Conservation (phyloP, 176 grass and related monocot species). For the Panicum miliaceum region DNA sequence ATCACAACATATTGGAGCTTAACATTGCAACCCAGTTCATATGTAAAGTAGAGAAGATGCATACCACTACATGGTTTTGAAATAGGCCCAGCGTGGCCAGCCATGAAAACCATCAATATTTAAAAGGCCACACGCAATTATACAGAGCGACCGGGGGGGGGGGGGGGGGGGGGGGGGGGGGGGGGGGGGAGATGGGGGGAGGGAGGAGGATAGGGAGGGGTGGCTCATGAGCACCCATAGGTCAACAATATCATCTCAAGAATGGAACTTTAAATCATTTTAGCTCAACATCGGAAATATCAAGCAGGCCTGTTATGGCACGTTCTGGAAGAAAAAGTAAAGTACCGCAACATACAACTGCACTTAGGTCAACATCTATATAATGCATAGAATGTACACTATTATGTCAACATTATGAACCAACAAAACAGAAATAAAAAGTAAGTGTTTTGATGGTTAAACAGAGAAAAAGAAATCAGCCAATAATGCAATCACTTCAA, state of each 20-base stretch:
- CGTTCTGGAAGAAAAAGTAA: not conserved
- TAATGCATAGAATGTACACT: not conserved
- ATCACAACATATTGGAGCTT: not conserved
- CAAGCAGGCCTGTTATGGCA: not conserved
- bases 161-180: accelerated
- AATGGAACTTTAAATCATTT: conserved; percentile 3
- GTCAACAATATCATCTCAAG: not conserved
- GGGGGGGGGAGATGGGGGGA: too few relatives aligned
- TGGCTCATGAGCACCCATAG: not conserved
- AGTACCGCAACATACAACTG: not conserved
- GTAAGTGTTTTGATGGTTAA: not conserved
- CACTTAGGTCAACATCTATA: not conserved
- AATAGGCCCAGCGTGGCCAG: not conserved
- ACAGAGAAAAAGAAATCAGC: not conserved
- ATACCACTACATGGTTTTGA: conserved; percentile 7
- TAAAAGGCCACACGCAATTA: not conserved
- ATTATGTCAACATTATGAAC: not conserved
- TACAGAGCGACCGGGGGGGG: not conserved
- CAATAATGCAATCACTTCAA: not conserved
- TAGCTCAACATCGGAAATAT: not conserved
- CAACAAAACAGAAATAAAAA: not conserved
- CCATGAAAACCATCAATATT: not conserved
- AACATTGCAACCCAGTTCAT: conserved; percentile 9
- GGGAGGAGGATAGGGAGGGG: too few relatives aligned
- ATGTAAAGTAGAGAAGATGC: conserved; percentile 7